Base-by-base conservation (phyloP, 1,139 yeast species). In the Magnusiomyces suaveolens region DNA sequence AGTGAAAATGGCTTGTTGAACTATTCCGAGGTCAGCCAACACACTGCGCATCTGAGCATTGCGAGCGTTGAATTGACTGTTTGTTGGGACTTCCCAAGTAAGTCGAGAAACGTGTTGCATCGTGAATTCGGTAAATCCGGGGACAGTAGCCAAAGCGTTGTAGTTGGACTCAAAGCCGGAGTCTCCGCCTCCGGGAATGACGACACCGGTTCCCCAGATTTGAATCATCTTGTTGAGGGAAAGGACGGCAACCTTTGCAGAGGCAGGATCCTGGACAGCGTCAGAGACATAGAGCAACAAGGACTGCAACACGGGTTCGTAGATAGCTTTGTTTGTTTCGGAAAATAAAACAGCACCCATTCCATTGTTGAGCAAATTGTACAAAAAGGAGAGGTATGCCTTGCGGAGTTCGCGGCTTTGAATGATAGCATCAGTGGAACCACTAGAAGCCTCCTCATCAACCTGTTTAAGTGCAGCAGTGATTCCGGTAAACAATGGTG, bases 41-140 rank as follows among this genome's bases (percentile, higher is more conserved):
- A 87, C 77, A 54, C 82, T 74, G 63, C 94, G 78, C 62, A 79
- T 80, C 65, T 87, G 90, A 1, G 95, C 95, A 65, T 89, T 96
- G 60, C 81, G 79, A 53, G 83, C 72, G 63, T 84, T 80, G 61
- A 83, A 82, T 39, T 78, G 77, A 50, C 83, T 80, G 62, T 84
- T 83, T 64, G 87, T 83, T 12, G 96, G 89, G 52, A 89, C 73
- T 66, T 87, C 95, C 72, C 89, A 86, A 50, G 83, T 77, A 55
- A 87, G 71, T 53, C 84, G 80, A 8, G 89, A 78, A 43, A 81
- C 76, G 60, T 83, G 84, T 53, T 82, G 81, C 69, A 86, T 79
- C 56, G 90, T 76, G 65, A 79, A 83, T 55, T 78, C 81, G 33
- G 60, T 85, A 53, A 87, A 78, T 1, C 94, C 90, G 38, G 83